Evolutionary conservation across 805 yeast genomes (phyloP), one percentile per base, ranked within the genome.

Genomic region (Pichia deserticola): DNA sequence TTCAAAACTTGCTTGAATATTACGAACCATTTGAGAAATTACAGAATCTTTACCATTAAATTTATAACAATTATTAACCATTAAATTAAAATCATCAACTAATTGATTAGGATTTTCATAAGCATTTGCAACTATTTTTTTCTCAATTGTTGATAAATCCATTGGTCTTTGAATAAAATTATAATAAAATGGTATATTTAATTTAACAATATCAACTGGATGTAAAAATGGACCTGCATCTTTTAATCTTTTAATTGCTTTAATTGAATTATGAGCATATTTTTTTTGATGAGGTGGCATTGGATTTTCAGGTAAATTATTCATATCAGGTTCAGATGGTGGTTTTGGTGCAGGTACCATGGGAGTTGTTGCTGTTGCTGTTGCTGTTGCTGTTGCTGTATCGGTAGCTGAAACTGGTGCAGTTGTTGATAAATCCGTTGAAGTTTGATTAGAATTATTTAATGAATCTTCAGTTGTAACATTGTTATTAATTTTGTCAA

Each of bases 141-240:
- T 79, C 67, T 93, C 99, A 56, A 93, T 86, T 1, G 97, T 89
- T 4, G 90, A 78, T 35, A 93, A 72, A 65, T 92, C 98, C 97
- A 93, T 93, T 38, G 99, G 99, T 60, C 84, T 74, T 55, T 78
- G 75, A 60, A 93, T 81, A 60, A 79, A 81, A 59, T 89, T 89
- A 66, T 84, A 88, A 66, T 93, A 93, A 55, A 86, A 81, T 4
- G 99, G 99, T 49, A 93, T 86, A 60, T 90, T 89, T 53, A 89
- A 78, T 63, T 87, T 89, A 44, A 85, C 83, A 4, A 79, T 86
- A 65, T 93, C 98, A 25, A 93, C 99, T 0, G 99, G 99, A 46
- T 73, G 79, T 42, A 88, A 63, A 63, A 93, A 93, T 2, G 98
- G 98, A 13, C 75, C 80, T 1, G 98, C 95, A 68, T 93, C 99